phyloP scores from a whole-genome alignment of 2,329 filamentous ascomycete genomes.

The Ceratocystis eucalypticola region DNA sequence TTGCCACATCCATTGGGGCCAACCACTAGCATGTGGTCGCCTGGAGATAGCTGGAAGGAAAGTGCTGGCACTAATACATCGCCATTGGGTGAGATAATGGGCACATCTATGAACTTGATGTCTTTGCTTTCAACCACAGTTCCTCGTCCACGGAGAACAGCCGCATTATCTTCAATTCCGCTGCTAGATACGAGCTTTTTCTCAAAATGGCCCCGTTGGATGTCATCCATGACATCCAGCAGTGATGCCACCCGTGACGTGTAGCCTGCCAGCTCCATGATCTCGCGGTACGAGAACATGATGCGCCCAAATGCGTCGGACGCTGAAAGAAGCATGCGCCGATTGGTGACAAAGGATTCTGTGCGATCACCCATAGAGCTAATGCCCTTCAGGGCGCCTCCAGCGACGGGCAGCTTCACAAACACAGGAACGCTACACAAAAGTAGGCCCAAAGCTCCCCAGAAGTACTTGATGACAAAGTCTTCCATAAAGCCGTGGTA shows the following conservation, averaged over 20 bases:
- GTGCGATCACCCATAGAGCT: slow-evolving; percentile 55
- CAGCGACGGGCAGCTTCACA: slow-evolving; percentile 64
- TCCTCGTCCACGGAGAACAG: slow-evolving; percentile 70
- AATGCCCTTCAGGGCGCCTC: slow-evolving; percentile 33
- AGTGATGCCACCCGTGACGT: slow-evolving; percentile 84
- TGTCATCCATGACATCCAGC: slow-evolving; percentile 87
- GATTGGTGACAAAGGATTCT: slow-evolving; percentile 81
- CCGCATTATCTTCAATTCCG: slow-evolving; percentile 65
- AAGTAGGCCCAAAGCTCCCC: slow-evolving; percentile 82
- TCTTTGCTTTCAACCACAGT: slow-evolving; percentile 67
- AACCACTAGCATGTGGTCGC: slow-evolving; percentile 85
- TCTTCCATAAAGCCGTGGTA: slow-evolving; percentile 99
- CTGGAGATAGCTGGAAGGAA: slow-evolving; percentile 72
- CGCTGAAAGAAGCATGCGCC: slow-evolving; percentile 78
- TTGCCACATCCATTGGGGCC: slow-evolving; percentile 97
- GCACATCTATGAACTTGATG: slow-evolving; percentile 78
- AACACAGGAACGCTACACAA: slow-evolving; percentile 94
- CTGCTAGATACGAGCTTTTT: slow-evolving; percentile 92
- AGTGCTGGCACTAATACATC: slow-evolving; percentile 78
- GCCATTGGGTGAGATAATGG: slow-evolving; percentile 92
- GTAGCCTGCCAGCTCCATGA: slow-evolving; percentile 90
- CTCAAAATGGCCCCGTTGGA: slow-evolving; percentile 78
- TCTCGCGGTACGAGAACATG: slow-evolving; percentile 97
- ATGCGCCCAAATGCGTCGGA: slow-evolving; percentile 91
- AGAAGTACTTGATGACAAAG: slow-evolving; percentile 99